A percentile compares a stretch with the other conserved stretches of the same genome.
Evolutionary conservation across 768 basidiomycete species (phyloP).

Genomic region (Phlebiopsis flavidoalba): DNA sequence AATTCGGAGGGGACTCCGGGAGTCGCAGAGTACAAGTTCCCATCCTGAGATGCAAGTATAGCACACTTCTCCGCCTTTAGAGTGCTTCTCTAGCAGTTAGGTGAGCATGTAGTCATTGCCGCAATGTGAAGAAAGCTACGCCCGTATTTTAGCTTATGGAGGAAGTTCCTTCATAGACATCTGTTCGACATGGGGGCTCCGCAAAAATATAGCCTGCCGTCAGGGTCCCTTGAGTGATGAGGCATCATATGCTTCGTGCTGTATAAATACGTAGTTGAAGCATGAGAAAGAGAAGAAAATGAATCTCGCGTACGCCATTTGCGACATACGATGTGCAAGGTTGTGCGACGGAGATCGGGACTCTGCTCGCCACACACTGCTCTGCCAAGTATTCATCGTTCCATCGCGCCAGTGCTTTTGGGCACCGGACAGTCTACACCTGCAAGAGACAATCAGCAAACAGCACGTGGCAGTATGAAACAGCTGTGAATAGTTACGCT

Average conservation of each 20-base stretch:
- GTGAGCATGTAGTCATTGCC: not conserved
- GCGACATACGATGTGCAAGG: constrained; percentile 72
- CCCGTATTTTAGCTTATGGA: constrained; percentile 39
- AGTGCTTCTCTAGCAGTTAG: constrained; percentile 13
- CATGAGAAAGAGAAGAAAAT: no score
- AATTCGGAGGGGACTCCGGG: constrained; percentile 50
- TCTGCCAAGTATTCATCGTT: constrained; percentile 53
- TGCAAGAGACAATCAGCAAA: not conserved
- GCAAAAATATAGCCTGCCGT: constrained; percentile 63
- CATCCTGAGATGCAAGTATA: constrained; percentile 88
- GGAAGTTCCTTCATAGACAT: constrained; percentile 61
- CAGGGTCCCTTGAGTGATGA: constrained; percentile 45
- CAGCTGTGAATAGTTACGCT: constrained; percentile 42
- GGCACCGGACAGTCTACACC: constrained; percentile 45
- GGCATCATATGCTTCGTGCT: constrained; percentile 81
- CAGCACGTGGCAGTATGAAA: not conserved
- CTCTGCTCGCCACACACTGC: constrained; percentile 53
- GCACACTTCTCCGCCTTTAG: constrained; percentile 36
- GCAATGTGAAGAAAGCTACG: constrained; percentile 15
- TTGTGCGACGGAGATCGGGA: constrained; percentile 64
- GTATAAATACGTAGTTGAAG: no score
- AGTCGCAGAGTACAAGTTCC: constrained; percentile 65
- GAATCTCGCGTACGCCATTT: no score
- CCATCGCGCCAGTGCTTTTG: constrained; percentile 53
- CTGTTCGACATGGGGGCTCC: constrained; percentile 63